A percentile compares a stretch with the other conserved stretches of the same genome.
phyloP scores from a whole-genome alignment of 2,329 filamentous ascomycete genomes.

The Botryotinia convoluta region DNA sequence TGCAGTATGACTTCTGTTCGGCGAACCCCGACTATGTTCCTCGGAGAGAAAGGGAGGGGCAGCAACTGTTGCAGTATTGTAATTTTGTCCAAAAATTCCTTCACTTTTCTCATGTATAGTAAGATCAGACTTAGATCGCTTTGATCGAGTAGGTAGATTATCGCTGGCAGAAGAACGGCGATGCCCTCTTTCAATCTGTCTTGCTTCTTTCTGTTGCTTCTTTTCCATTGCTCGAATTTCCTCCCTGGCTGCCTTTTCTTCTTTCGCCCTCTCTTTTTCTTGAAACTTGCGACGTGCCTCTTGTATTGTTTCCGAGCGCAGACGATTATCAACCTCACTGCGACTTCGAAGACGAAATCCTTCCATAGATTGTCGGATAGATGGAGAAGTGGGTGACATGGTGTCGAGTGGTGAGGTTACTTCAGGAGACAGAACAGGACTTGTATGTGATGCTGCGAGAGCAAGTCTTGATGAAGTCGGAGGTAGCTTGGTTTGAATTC shows the following conservation, averaged over 20 bases:
- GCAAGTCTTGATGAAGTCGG: constrained; percentile 32
- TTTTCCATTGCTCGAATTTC: constrained; percentile 58
- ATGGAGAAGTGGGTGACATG: constrained; percentile 44
- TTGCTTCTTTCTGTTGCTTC: constrained; percentile 55
- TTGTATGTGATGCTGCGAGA: constrained; percentile 33
- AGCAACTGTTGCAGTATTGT: constrained; percentile 22
- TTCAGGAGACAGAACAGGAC: constrained; percentile 28
- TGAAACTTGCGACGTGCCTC: constrained; percentile 62
- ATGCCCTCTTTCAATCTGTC: constrained; percentile 46
- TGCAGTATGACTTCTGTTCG: constrained; percentile 6
- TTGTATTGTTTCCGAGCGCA: constrained; percentile 56
- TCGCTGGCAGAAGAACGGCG: constrained; percentile 38
- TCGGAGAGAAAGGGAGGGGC: constrained; percentile 16
- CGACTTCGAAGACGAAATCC: constrained; percentile 59
- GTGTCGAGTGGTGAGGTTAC: constrained; percentile 26
- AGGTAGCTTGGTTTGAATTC: constrained; percentile 33
- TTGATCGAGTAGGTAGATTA: constrained; percentile 41
- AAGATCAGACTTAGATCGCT: constrained; percentile 41
- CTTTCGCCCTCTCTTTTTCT: constrained; percentile 58
- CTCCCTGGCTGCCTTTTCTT: constrained; percentile 60
- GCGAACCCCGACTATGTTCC: constrained; percentile 6
- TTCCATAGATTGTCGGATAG: constrained; percentile 59
- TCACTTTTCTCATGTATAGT: constrained; percentile 27
- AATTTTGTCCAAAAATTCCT: constrained; percentile 27
- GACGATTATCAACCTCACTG: constrained; percentile 56